These are phyloP conservation scores for Cordyceps javanica DNA, from an alignment of 2,329 filamentous ascomycete genomes.

Conservation along the genomic window DNA sequence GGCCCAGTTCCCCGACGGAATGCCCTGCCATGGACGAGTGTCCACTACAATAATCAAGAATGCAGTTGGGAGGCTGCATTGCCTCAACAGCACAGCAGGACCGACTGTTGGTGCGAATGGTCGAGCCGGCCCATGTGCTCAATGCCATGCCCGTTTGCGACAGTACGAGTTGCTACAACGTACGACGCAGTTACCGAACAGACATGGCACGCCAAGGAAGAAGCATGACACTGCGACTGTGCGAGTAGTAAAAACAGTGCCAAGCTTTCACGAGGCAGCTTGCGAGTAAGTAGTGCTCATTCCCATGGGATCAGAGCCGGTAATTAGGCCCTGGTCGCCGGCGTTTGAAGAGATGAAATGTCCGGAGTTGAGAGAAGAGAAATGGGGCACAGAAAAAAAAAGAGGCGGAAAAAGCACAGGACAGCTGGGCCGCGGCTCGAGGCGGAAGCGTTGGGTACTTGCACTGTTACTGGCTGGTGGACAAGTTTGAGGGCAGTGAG, in stretches of 20 bases:
- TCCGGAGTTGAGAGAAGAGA: background rate
- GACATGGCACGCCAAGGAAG: background rate
- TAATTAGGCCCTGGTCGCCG: background rate
- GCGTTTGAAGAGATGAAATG: background rate
- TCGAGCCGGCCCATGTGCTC: no score
- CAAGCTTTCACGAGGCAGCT: background rate
- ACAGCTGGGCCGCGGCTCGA: conserved; percentile 10
- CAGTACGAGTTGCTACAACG: no score
- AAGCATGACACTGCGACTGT: background rate
- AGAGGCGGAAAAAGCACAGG: background rate
- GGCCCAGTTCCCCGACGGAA: background rate
- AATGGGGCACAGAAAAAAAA: no score
- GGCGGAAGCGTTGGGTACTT: background rate
- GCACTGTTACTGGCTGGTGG: no score
- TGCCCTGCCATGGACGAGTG: background rate
- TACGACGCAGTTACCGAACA: no score
- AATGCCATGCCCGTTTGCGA: no score
- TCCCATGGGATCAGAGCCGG: background rate
- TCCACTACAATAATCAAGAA: no score
- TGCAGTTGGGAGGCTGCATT: no score
- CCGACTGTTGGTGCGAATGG: no score
- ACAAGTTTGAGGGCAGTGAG: background rate
- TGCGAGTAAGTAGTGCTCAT: no score
- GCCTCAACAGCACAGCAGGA: no score
- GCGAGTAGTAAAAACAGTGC: no score